phyloP scores from a whole-genome alignment of 257 asterid species.

The Salvia splendens region DNA sequence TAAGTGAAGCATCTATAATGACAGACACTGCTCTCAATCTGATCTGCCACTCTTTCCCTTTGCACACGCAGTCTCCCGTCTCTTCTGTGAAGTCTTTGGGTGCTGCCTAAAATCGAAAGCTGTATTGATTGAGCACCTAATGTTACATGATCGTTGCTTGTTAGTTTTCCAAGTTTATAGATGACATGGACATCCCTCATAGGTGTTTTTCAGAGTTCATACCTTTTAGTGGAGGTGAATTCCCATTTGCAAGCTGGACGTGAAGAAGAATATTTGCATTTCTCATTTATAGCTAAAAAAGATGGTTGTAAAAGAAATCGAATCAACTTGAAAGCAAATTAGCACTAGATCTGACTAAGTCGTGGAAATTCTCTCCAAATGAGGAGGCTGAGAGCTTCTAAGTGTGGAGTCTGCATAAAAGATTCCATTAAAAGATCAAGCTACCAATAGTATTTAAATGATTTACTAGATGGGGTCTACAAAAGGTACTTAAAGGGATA shows the following conservation, averaged over 20 bases:
- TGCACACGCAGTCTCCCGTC: constrained; percentile 33
- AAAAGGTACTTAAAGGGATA: no score
- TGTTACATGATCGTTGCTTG: not conserved
- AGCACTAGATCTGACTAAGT: no score
- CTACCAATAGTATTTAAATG: no score
- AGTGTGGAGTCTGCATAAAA: no score
- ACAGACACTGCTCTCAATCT: not conserved
- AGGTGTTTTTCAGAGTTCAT: constrained; percentile 11
- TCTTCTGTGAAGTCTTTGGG: constrained; percentile 11
- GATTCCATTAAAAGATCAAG: no score
- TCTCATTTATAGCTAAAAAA: constrained; percentile 23
- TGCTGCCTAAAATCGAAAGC: not conserved
- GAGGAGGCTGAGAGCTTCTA: no score
- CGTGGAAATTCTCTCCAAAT: no score
- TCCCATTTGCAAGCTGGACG: not conserved
- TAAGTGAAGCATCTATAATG: not conserved
- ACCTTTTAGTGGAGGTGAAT: not conserved
- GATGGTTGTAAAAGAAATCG: no score
- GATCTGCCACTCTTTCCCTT: constrained; percentile 2
- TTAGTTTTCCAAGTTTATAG: not conserved
- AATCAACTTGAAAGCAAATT: no score
- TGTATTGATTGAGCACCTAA: not conserved
- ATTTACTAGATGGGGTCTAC: no score
- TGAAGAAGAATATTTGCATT: constrained; percentile 19
- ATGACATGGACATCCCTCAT: not conserved